These are phyloP conservation scores for Rhododendron vialii DNA, from an alignment of 148 eudicot genomes.

Conservation along the genomic window DNA sequence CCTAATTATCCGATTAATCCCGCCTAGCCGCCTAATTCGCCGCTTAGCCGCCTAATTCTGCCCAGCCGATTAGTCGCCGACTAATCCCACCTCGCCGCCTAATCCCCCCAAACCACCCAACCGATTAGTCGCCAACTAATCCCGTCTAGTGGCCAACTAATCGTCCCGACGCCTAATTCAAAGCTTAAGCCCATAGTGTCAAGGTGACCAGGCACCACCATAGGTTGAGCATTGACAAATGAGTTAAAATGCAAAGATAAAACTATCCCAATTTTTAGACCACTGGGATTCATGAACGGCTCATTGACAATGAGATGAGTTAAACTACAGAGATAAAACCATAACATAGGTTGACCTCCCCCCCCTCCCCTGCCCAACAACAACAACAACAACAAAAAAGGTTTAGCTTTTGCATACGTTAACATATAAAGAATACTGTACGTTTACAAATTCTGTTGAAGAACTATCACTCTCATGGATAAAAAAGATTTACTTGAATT, in stretches of 20 bases:
- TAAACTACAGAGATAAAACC: not conserved
- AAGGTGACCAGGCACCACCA: not conserved
- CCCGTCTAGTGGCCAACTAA: not conserved
- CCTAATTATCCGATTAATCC: no score
- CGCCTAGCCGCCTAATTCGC: not conserved
- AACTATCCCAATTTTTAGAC: not conserved
- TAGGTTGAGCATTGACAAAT: not conserved
- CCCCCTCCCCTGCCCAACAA: no score
- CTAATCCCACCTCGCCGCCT: not conserved
- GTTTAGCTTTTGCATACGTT: not conserved
- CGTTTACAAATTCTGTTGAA: not conserved
- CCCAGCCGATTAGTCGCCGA: not conserved
- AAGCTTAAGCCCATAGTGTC: not conserved
- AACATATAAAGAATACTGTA: not conserved
- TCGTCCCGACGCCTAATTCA: not conserved
- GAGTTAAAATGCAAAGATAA: not conserved
- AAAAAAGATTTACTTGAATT: not conserved
- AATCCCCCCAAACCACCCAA: not conserved
- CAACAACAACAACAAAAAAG: not conserved
- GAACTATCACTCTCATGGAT: not conserved
- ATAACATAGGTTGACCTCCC: not conserved
- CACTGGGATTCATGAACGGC: not conserved
- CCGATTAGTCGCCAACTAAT: not conserved
- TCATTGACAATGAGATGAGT: not conserved
- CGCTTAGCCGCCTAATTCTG: not conserved